Evolutionary conservation across 768 basidiomycete genomes (phyloP).

Genomic region (Melanogaster broomeanus): DNA sequence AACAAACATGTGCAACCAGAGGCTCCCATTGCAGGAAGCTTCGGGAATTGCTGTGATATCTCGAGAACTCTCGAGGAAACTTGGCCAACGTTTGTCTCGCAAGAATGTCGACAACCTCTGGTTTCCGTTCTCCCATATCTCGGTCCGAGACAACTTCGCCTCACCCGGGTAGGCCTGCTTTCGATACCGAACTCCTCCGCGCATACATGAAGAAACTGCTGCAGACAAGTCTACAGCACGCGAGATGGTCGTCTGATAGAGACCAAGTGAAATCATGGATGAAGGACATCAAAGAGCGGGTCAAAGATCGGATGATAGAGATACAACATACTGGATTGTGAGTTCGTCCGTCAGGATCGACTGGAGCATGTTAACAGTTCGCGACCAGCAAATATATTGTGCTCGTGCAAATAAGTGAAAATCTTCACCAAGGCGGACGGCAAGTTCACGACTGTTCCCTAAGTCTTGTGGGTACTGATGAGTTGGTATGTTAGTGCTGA

Average conservation of each 20-base stretch:
- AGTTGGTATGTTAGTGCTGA: conserved; percentile 57
- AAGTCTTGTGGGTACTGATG: conserved; percentile 10
- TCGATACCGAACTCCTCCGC: conserved; percentile 73
- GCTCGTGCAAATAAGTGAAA: conserved; percentile 82
- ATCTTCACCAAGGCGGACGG: conserved; percentile 84
- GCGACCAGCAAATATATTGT: conserved; percentile 79
- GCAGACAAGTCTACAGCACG: conserved; percentile 62
- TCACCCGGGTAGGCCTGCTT: conserved; percentile 48
- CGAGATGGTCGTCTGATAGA: conserved; percentile 68
- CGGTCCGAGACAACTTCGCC: conserved; percentile 62
- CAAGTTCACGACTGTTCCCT: conserved; percentile 34
- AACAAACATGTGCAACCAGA: no score
- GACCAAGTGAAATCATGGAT: conserved; percentile 76
- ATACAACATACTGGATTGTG: conserved; percentile 83
- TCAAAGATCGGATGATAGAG: conserved; percentile 85
- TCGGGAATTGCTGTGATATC: no score
- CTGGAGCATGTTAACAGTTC: conserved; percentile 15
- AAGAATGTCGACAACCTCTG: conserved; percentile 30
- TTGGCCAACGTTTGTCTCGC: neutral
- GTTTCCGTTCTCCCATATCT: conserved; percentile 60
- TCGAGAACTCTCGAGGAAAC: neutral
- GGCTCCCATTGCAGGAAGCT: no score
- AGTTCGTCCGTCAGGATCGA: conserved; percentile 34
- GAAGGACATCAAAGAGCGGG: conserved; percentile 80
- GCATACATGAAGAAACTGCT: conserved; percentile 84